Percentiles rank a stretch among this genome's conserved stretches.
These are phyloP conservation scores for Mrakia hoshinonis DNA, from an alignment of 768 basidiomycete species.

Conservation along the genomic window DNA sequence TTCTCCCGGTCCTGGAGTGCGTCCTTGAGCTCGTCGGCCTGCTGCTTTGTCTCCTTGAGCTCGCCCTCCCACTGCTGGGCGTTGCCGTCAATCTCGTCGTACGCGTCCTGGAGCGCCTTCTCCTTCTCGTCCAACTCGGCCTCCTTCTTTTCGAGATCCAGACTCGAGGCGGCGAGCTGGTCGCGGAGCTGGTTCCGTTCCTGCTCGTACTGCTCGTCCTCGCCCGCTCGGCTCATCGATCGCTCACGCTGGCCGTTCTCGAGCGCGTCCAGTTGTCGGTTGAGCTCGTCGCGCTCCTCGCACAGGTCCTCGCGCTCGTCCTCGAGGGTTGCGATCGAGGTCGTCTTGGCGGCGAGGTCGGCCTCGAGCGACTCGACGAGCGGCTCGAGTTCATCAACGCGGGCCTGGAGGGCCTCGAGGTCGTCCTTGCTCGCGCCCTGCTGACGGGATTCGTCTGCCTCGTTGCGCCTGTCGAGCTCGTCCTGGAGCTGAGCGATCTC, in stretches of 20 bases:
- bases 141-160: slow-evolving; percentile 71
- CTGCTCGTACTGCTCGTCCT: slow-evolving; percentile 31
- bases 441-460: slow-evolving; percentile 14
- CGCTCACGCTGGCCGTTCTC: slow-evolving; percentile 15
- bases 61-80: slow-evolving; percentile 69
- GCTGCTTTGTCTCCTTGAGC: slow-evolving; percentile 66
- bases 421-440: slow-evolving; percentile 53
- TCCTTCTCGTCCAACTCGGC: slow-evolving; percentile 54
- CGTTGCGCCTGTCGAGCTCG: slow-evolving; percentile 21
- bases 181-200: slow-evolving; percentile 38
- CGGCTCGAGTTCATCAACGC: slow-evolving; percentile 52
- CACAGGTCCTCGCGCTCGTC: slow-evolving; percentile 26
- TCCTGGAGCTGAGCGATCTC: slow-evolving; percentile 31
- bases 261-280: slow-evolving; percentile 2
- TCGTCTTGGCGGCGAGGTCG: slow-evolving; percentile 13
- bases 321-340: slow-evolving; percentile 14
- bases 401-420: slow-evolving; percentile 60
- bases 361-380: slow-evolving; percentile 17
- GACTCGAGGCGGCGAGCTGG: slow-evolving; percentile 45
- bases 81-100: slow-evolving; percentile 17
- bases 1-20: slow-evolving; percentile 58
- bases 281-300: slow-evolving; percentile 19
- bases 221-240: slow-evolving; percentile 1
- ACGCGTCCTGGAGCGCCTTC: slow-evolving; percentile 34
- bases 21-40: slow-evolving; percentile 58